A percentile compares a stretch with the other conserved stretches of the same genome.
Conservation (phyloP, 2,329 filamentous ascomycete genomes). For the Trichoderma polysporum region DNA sequence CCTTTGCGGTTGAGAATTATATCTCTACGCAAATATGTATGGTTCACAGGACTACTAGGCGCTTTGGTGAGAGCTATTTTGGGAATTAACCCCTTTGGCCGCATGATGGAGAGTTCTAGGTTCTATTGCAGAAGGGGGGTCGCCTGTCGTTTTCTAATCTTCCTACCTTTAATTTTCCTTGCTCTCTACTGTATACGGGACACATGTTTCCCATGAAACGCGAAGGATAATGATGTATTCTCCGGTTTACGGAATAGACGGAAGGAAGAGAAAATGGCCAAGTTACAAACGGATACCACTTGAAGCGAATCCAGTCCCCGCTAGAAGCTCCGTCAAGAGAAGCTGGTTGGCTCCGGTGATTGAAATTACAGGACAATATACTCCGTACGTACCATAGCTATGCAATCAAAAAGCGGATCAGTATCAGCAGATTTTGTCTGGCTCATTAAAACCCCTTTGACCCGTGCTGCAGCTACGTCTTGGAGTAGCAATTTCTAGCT, state of each 20-base stretch:
- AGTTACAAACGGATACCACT: neutral
- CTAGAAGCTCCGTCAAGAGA: neutral
- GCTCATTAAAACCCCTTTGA: neutral
- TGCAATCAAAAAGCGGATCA: neutral
- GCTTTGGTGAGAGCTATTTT: neutral
- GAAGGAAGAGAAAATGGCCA: neutral
- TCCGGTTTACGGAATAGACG: neutral
- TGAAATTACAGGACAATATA: neutral
- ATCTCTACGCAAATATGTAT: neutral
- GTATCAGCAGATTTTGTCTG: neutral
- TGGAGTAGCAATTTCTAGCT: neutral
- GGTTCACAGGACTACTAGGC: neutral
- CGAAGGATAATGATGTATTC: neutral
- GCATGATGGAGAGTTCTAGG: neutral
- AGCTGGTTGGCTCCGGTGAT: neutral
- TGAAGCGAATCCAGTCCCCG: neutral
- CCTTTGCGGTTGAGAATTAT: too few species aligned
- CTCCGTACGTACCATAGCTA: too few species aligned
- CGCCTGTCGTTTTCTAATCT: neutral
- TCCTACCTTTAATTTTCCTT: neutral
- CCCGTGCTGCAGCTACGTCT: neutral
- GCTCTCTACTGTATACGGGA: neutral
- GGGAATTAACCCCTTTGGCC: neutral
- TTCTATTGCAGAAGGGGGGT: neutral
- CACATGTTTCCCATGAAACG: neutral